Conservation (phyloP, 495 filamentous ascomycete genomes). For the Podospora fimiseda region DNA sequence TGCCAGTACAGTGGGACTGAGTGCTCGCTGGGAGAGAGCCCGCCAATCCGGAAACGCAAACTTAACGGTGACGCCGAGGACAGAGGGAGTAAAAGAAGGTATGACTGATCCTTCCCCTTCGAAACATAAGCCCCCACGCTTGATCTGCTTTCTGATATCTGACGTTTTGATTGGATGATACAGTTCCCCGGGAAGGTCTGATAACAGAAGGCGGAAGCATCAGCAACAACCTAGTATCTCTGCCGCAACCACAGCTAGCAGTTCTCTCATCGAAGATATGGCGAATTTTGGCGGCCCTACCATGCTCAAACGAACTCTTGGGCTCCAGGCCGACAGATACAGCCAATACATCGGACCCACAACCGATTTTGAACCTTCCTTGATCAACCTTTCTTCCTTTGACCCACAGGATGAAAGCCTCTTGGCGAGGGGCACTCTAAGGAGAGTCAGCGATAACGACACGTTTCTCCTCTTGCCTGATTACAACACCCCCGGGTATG, state of each 20-base stretch:
- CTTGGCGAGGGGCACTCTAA: constrained; percentile 60
- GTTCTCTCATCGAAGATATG: constrained; percentile 53
- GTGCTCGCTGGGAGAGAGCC: constrained; percentile 60
- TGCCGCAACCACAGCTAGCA: constrained; percentile 43
- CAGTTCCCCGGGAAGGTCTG: constrained; percentile 48
- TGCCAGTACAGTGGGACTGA: constrained; percentile 57
- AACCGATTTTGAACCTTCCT: constrained; percentile 65
- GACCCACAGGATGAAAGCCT: constrained; percentile 66
- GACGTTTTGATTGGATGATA: constrained; percentile 38
- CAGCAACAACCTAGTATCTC: constrained; percentile 49
- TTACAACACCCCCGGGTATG: constrained; percentile 52
- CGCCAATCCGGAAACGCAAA: constrained; percentile 69
- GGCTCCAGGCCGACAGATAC: constrained; percentile 56
- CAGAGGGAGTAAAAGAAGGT: constrained; percentile 50
- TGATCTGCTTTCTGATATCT: constrained; percentile 18
- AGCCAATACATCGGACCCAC: constrained; percentile 62
- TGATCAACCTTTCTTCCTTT: constrained; percentile 66
- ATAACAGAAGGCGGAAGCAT: constrained; percentile 47
- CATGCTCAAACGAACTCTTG: constrained; percentile 57
- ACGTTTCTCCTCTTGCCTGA: constrained; percentile 79
- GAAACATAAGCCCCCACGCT: not conserved
- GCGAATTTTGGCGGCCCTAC: constrained; percentile 55
- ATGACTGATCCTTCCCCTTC: constrained; percentile 18
- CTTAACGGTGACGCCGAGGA: constrained; percentile 55
- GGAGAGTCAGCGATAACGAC: constrained; percentile 74